A percentile compares a stretch with the other conserved stretches of the same genome.
Evolutionary conservation across 352 stramenopile species (phyloP).

Genomic region (Phytophthora nicotianae): DNA sequence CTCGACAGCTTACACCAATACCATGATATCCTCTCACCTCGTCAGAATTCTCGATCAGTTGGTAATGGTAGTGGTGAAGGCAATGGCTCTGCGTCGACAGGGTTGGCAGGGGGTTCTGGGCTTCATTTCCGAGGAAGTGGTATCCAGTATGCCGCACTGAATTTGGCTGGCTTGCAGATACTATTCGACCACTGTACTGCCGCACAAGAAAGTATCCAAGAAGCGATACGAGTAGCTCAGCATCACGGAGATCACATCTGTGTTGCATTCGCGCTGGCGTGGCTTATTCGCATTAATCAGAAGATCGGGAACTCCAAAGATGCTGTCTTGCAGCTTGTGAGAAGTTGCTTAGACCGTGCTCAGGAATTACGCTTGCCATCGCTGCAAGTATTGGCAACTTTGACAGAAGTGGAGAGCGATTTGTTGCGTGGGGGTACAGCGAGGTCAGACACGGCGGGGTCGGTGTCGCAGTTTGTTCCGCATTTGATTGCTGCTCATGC

Average conservation of each 20-base stretch:
- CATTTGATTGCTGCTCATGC: conserved; percentile 37
- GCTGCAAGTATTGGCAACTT: conserved; percentile 48
- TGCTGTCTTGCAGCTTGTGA: conserved; percentile 51
- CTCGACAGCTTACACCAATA: conserved; percentile 93
- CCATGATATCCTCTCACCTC: conserved; percentile 90
- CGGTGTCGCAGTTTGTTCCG: conserved; percentile 31
- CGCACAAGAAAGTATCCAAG: conserved; percentile 88
- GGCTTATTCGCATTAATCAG: conserved; percentile 79
- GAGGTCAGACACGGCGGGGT: conserved; percentile 12
- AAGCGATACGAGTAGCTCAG: conserved; percentile 93
- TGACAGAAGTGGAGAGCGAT: conserved; percentile 61
- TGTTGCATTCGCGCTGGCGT: conserved; percentile 92
- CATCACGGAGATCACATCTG: conserved; percentile 92
- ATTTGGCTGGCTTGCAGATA: conserved; percentile 89
- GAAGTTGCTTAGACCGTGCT: conserved; percentile 60
- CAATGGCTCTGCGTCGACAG: conserved; percentile 16
- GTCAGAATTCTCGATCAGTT: conserved; percentile 17
- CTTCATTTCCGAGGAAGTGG: conserved; percentile 66
- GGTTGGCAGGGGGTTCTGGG: conserved; percentile 3
- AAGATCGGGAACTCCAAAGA: conserved; percentile 63
- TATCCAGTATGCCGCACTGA: conserved; percentile 91
- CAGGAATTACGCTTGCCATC: conserved; percentile 62
- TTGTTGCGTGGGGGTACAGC: conserved; percentile 37
- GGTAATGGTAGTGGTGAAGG: conserved; percentile 14
- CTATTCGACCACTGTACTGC: conserved; percentile 80